These are phyloP conservation scores for Haplosporangium sp. DNA, from an alignment of 371 early-diverging fungal species.

Conservation along the genomic window DNA sequence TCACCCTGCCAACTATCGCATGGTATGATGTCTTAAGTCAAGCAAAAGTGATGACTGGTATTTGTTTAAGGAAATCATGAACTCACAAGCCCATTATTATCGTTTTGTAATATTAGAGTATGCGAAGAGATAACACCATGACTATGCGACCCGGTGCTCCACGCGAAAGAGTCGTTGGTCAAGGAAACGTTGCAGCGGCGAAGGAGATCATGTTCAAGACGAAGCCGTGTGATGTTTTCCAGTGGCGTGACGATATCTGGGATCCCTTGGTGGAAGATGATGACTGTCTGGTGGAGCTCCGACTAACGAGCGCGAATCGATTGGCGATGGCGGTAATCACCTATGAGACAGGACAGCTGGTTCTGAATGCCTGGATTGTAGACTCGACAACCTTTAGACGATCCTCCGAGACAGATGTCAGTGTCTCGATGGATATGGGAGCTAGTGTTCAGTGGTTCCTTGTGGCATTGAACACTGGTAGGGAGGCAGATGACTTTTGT, in stretches of 20 bases:
- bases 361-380: slow-evolving; percentile 56
- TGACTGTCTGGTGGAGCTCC: slow-evolving; percentile 43
- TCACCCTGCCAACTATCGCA: slow-evolving; percentile 34
- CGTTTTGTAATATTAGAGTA: slow-evolving; percentile 24
- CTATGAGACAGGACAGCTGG: slow-evolving; percentile 40
- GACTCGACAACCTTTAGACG: slow-evolving; percentile 52
- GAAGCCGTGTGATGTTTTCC: slow-evolving; percentile 53
- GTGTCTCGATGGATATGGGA: slow-evolving; percentile 55
- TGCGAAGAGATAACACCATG: slow-evolving; percentile 44
- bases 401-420: slow-evolving; percentile 47
- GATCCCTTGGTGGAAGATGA: slow-evolving; percentile 53
- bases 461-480: slow-evolving; percentile 38
- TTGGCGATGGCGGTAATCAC: slow-evolving; percentile 53
- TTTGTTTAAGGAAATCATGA: neutral
- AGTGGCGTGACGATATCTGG: slow-evolving; percentile 54
- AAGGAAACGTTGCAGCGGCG: slow-evolving; percentile 31
- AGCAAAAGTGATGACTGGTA: neutral
- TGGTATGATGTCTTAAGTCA: slow-evolving; percentile 17
- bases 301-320: slow-evolving; percentile 47
- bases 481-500: slow-evolving; percentile 53
- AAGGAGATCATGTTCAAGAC: slow-evolving; percentile 48
- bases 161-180: slow-evolving; percentile 14
- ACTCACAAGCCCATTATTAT: neutral
- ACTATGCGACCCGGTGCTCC: slow-evolving; percentile 9
- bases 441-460: slow-evolving; percentile 51